Percentiles rank a stretch among this genome's conserved stretches.
Conservation (phyloP, 108 stramenopile genomes). For the Seminavis robusta region DNA sequence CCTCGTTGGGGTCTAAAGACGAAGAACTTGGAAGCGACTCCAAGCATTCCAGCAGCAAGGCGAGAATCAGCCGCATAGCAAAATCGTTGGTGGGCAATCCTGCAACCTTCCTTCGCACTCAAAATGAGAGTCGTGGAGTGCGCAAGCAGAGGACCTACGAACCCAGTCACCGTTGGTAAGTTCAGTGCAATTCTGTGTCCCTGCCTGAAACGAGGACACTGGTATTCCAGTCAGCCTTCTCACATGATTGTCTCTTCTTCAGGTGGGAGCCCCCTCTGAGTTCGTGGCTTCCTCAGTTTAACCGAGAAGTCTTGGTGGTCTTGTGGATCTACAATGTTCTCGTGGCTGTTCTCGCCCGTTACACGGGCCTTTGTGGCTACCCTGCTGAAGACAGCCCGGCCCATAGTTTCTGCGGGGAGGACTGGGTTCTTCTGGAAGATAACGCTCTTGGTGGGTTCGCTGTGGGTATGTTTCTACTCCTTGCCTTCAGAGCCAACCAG, state of each 20-base stretch:
- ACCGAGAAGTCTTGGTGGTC: slow-evolving; percentile 2
- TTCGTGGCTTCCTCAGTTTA: slow-evolving; percentile 2
- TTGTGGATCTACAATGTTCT: slow-evolving; percentile 7
- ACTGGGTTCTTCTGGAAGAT: slow-evolving; percentile 9
- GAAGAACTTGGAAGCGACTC: no score
- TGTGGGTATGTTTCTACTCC: slow-evolving; percentile 6
- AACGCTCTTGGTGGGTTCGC: not conserved
- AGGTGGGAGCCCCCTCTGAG: slow-evolving; percentile 4
- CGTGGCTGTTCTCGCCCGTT: slow-evolving; percentile 4
- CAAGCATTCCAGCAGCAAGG: no score
- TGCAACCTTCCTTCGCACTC: no score
- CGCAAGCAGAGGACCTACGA: no score
- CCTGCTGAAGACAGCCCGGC: not conserved
- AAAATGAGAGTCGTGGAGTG: no score
- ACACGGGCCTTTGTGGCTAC: slow-evolving; percentile 11
- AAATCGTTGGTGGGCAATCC: no score
- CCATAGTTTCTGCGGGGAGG: slow-evolving; percentile 9
- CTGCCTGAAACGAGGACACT: no score
- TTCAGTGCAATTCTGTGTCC: no score
- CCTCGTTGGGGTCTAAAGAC: no score
- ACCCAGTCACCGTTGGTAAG: slow-evolving; percentile 2
- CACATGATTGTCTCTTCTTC: no score
- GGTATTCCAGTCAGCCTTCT: no score
- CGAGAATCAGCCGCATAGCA: no score
- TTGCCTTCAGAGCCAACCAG: slow-evolving; percentile 8